Conservation (phyloP, 2,329 filamentous ascomycete genomes). For the Microdochium trichocladiopsis region DNA sequence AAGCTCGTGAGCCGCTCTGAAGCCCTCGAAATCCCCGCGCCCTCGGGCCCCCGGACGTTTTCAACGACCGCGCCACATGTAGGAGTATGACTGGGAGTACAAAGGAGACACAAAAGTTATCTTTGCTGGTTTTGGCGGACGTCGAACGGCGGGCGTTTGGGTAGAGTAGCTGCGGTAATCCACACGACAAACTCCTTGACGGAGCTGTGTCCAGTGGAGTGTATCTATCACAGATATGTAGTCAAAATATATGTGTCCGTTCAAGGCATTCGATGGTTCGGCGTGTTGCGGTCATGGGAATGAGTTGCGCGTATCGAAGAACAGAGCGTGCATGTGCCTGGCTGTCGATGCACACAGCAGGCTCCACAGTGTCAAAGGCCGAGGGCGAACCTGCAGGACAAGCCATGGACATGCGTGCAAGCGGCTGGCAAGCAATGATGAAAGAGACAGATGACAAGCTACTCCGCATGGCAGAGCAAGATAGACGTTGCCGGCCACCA, state of each 20-base stretch:
- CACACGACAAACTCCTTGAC: neutral
- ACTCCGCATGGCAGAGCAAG: neutral
- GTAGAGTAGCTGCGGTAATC: neutral
- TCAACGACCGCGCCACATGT: neutral
- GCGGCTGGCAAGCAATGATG: too few species aligned
- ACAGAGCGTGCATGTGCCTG: too few species aligned
- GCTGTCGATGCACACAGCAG: too few species aligned
- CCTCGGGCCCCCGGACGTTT: neutral
- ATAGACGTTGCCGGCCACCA: neutral
- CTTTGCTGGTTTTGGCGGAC: neutral
- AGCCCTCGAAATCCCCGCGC: neutral
- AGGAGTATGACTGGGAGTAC: neutral
- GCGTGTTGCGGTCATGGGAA: too few species aligned
- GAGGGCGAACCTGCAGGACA: too few species aligned
- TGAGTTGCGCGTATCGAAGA: too few species aligned
- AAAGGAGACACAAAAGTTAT: neutral
- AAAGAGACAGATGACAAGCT: neutral
- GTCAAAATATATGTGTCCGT: neutral
- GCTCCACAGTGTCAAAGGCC: too few species aligned
- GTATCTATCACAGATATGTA: neutral
- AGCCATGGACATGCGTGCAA: too few species aligned
- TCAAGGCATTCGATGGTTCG: too few species aligned
- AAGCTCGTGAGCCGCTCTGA: slow-evolving; percentile 16
- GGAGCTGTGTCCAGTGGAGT: neutral
- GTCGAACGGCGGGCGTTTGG: neutral